Conservation (phyloP, 2,329 filamentous ascomycete species). For the Aureobasidium mangrovei region DNA sequence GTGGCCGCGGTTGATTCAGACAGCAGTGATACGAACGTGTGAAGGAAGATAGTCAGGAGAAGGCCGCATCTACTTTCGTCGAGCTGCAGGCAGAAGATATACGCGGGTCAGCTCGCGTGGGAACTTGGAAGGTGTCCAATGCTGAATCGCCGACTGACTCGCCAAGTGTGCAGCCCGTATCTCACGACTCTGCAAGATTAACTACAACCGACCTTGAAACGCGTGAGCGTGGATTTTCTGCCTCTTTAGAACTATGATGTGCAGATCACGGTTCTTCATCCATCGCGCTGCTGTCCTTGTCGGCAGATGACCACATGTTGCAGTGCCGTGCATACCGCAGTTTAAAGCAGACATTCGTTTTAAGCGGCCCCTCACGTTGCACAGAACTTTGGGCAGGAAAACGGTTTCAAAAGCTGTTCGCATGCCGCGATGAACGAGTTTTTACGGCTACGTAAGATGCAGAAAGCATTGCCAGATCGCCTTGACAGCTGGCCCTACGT, state of each 20-base stretch:
- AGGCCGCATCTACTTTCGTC: neutral
- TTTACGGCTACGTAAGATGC: no score
- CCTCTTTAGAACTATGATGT: neutral
- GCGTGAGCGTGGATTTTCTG: neutral
- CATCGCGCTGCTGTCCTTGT: neutral
- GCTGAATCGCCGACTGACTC: neutral
- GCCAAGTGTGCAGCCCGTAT: neutral
- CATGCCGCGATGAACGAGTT: no score
- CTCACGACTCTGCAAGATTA: conserved; percentile 2
- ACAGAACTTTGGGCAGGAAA: no score
- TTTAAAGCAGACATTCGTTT: neutral
- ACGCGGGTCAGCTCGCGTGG: no score
- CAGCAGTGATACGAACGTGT: neutral
- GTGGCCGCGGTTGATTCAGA: neutral
- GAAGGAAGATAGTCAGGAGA: neutral
- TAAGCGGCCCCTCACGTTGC: no score
- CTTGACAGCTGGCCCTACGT: no score
- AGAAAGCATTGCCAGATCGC: no score
- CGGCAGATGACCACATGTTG: neutral
- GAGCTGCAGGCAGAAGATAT: neutral
- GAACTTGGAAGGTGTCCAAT: neutral
- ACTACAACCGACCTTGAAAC: neutral
- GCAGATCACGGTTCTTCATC: neutral
- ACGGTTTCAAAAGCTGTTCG: no score
- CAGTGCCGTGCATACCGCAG: neutral